Percentiles rank a stretch among this genome's conserved stretches.
Conservation (phyloP, 148 eudicot species). For the Spergularia bocconei region DNA sequence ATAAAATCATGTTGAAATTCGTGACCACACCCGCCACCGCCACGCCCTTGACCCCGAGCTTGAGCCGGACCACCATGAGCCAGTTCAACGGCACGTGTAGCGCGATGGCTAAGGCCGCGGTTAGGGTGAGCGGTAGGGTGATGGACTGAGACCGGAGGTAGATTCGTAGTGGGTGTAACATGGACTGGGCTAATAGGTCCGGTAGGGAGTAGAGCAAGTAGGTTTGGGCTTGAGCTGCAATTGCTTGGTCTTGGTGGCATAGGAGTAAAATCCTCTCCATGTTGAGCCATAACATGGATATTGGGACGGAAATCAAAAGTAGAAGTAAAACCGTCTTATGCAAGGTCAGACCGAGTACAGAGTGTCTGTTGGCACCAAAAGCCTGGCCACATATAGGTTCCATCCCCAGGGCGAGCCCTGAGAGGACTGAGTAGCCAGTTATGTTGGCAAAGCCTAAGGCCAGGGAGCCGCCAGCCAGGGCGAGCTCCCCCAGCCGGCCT, state of each 20-base stretch:
- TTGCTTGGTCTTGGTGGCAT: conserved; percentile 42
- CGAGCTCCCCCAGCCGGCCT: conserved; percentile 52
- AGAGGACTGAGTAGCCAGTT: conserved; percentile 50
- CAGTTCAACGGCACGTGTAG: conserved; percentile 50
- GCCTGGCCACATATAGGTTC: conserved; percentile 74
- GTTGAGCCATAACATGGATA: conserved; percentile 50
- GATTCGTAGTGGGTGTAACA: conserved; percentile 51
- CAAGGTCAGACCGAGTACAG: conserved; percentile 37
- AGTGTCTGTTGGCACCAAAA: conserved; percentile 41
- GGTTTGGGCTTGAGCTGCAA: conserved; percentile 39
- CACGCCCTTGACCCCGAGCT: conserved; percentile 41
- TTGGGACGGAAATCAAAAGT: conserved; percentile 41
- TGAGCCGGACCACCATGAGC: conserved; percentile 28
- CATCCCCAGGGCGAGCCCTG: conserved; percentile 64
- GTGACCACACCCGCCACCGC: conserved; percentile 40
- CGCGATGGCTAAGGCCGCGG: conserved; percentile 35
- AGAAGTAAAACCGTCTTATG: conserved; percentile 43
- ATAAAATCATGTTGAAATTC: conserved; percentile 32
- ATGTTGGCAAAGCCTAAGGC: conserved; percentile 58
- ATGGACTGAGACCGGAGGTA: conserved; percentile 55
- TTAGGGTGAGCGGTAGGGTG: conserved; percentile 47
- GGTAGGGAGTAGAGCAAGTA: conserved; percentile 46
- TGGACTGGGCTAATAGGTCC: conserved; percentile 45
- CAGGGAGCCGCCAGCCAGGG: conserved; percentile 61
- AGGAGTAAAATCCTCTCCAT: conserved; percentile 37